Conservation (phyloP, 1,139 yeast genomes). For the Hanseniaspora gamundiae region DNA sequence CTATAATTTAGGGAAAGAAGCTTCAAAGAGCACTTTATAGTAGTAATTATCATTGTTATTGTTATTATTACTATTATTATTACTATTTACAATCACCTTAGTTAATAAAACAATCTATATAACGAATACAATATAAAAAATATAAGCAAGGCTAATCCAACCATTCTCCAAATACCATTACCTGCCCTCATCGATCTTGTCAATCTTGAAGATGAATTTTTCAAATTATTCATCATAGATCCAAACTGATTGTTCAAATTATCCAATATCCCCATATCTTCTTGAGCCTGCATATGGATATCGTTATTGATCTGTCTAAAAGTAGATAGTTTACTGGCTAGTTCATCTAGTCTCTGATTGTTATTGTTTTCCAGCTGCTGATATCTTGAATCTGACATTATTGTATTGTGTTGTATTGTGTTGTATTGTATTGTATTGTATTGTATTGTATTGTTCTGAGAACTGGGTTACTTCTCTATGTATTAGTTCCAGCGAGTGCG, state of each 20-base stretch:
- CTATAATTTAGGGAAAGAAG: slow-evolving; percentile 81
- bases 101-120: slow-evolving; percentile 36
- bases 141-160: slow-evolving; percentile 42
- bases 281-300: slow-evolving; percentile 45
- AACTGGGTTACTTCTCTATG: too few species aligned
- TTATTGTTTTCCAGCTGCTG: slow-evolving; percentile 36
- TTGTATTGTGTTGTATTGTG: not conserved
- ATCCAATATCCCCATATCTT: slow-evolving; percentile 46
- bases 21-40: slow-evolving; percentile 26
- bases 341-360: slow-evolving; percentile 43
- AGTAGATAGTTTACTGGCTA: slow-evolving; percentile 49
- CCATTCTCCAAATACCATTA: slow-evolving; percentile 45
- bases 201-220: slow-evolving; percentile 54
- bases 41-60: too few species aligned
- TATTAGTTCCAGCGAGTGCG: too few species aligned
- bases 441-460: too few species aligned
- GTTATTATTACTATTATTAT: too few species aligned
- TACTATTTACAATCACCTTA: not conserved
- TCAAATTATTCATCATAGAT: slow-evolving; percentile 45
- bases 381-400: slow-evolving; percentile 32
- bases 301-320: slow-evolving; percentile 53
- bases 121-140: slow-evolving; percentile 62
- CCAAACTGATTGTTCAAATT: slow-evolving; percentile 48
- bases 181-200: slow-evolving; percentile 48
- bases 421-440: too few species aligned